These are phyloP conservation scores for Penicillium tannophilum DNA, from an alignment of 495 filamentous ascomycete genomes.

Conservation along the genomic window DNA sequence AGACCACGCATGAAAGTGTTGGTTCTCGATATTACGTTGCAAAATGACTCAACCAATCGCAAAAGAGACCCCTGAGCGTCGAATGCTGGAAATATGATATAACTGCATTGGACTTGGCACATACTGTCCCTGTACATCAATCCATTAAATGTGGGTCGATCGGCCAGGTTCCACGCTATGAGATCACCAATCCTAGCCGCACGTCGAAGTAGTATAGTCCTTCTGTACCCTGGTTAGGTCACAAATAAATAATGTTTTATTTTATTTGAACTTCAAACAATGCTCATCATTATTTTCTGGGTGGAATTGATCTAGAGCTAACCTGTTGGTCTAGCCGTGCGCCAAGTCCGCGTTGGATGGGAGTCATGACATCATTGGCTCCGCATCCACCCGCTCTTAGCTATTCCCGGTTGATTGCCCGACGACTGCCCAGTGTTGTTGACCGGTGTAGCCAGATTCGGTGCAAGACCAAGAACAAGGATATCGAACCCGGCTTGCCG, in stretches of 20 bases:
- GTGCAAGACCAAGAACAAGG: background rate
- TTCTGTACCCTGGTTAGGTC: background rate
- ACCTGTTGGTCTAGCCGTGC: background rate
- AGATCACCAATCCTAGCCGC: background rate
- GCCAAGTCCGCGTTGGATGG: background rate
- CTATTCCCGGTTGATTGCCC: conserved; percentile 1
- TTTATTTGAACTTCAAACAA: too few relatives aligned
- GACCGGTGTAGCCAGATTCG: background rate
- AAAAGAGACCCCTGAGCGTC: too few relatives aligned
- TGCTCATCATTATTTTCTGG: too few relatives aligned
- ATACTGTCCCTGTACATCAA: background rate
- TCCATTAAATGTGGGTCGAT: conserved; percentile 5
- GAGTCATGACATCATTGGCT: conserved; percentile 11
- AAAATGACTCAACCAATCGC: too few relatives aligned
- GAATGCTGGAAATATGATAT: background rate
- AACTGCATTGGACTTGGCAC: background rate
- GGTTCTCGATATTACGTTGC: too few relatives aligned
- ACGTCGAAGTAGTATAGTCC: background rate
- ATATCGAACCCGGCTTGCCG: background rate
- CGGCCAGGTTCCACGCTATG: background rate
- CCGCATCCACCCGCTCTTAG: background rate
- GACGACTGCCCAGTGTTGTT: background rate
- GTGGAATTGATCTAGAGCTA: too few relatives aligned
- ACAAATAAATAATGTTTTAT: background rate
- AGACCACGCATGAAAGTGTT: too few relatives aligned